These are phyloP conservation scores for Lyophyllum shimeji DNA, from an alignment of 768 basidiomycete genomes.

Conservation along the genomic window DNA sequence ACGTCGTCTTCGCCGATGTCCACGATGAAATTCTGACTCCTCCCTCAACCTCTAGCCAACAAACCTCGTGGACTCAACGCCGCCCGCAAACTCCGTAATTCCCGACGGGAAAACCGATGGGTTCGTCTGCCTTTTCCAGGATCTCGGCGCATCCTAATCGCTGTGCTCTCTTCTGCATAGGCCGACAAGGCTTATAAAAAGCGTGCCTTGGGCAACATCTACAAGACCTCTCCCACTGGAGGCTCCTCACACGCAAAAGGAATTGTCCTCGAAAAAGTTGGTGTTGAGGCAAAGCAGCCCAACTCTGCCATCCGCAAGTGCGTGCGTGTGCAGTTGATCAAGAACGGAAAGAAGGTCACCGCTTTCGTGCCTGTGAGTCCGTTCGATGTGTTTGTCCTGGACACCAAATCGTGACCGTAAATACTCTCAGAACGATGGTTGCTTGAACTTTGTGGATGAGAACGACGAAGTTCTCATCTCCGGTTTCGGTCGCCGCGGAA, in stretches of 20 bases:
- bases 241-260: slow-evolving; percentile 99
- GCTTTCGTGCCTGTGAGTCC: slow-evolving; percentile 94
- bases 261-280: slow-evolving; percentile 99
- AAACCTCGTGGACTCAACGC: slow-evolving; percentile 99
- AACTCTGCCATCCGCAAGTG: slow-evolving; percentile 99
- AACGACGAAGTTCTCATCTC: slow-evolving; percentile 99
- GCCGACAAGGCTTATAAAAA: slow-evolving; percentile 99
- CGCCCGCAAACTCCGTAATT: slow-evolving; percentile 94
- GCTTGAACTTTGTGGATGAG: slow-evolving; percentile 98
- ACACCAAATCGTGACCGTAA: background rate
- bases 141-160: background rate
- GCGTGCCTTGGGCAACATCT: slow-evolving; percentile 97
- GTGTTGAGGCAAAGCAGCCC: slow-evolving; percentile 99
- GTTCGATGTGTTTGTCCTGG: slow-evolving; percentile 1
- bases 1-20: slow-evolving; percentile 38
- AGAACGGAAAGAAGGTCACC: slow-evolving; percentile 99
- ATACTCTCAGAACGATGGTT: slow-evolving; percentile 80
- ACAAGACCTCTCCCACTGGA: slow-evolving; percentile 99
- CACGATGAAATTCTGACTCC: slow-evolving; percentile 13
- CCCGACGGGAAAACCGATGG: slow-evolving; percentile 97
- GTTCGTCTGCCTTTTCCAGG: slow-evolving; percentile 45
- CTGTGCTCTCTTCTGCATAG: slow-evolving; percentile 36
- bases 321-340: slow-evolving; percentile 99
- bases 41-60: slow-evolving; percentile 71
- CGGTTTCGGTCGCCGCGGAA: slow-evolving; percentile 99